Percentiles rank a stretch among this genome's conserved stretches.
phyloP scores from a whole-genome alignment of 2,329 filamentous ascomycete species.

The Epichloe scottii region DNA sequence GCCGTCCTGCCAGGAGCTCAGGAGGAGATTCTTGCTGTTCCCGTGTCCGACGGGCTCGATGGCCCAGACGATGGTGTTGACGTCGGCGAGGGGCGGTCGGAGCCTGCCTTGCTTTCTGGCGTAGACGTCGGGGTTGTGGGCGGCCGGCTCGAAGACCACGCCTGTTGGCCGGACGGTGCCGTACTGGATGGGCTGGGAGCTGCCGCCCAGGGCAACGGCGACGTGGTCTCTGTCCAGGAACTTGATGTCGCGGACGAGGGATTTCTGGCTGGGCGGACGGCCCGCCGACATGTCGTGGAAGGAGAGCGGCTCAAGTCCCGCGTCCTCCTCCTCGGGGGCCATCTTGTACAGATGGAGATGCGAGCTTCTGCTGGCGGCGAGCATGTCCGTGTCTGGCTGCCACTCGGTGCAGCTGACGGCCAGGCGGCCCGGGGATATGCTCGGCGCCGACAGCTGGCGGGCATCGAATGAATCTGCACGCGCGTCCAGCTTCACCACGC shows the following conservation, averaged over 20 bases:
- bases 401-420: constrained; percentile 23
- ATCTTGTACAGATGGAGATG: constrained; percentile 19
- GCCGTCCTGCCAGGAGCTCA: constrained; percentile 42
- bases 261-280: constrained; percentile 10
- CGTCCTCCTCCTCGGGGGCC: constrained; percentile 3
- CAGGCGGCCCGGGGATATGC: constrained; percentile 11
- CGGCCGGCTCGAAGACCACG: constrained; percentile 22
- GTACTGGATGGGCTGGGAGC: constrained; percentile 30
- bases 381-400: constrained; percentile 16
- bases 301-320: constrained; percentile 10
- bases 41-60: constrained; percentile 30
- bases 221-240: constrained; percentile 33
- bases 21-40: constrained; percentile 27
- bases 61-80: constrained; percentile 30
- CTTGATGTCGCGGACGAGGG: constrained; percentile 23
- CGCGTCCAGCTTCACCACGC: constrained; percentile 9
- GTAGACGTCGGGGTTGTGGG: constrained; percentile 14
- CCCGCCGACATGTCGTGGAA: constrained; percentile 16
- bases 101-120: no score
- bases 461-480: neutral
- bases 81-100: constrained; percentile 6
- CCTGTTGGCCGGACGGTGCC: constrained; percentile 34
- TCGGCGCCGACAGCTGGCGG: neutral
- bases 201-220: constrained; percentile 32
- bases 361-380: constrained; percentile 20